Evolutionary conservation across 1,139 yeast genomes (phyloP).

Genomic region (Taiozyma sp.): DNA sequence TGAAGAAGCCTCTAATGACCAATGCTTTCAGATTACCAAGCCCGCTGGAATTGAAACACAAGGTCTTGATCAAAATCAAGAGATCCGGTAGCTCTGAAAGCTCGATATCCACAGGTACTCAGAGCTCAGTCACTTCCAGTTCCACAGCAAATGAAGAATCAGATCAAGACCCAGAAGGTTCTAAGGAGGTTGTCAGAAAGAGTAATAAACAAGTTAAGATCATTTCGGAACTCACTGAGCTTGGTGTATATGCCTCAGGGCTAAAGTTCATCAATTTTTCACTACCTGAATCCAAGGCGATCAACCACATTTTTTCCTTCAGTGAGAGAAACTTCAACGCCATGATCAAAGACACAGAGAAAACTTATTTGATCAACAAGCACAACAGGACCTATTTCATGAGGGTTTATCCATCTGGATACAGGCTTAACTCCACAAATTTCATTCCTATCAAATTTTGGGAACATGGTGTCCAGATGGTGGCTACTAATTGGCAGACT

Average conservation of each 20-base stretch:
- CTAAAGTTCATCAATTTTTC: constrained; percentile 77
- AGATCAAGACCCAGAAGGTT: constrained; percentile 6
- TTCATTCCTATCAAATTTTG: constrained; percentile 77
- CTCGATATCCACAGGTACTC: constrained; percentile 5
- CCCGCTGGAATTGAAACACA: constrained; percentile 66
- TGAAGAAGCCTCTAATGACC: constrained; percentile 37
- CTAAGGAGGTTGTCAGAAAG: constrained; percentile 12
- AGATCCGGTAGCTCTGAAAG: constrained; percentile 34
- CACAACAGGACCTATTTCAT: constrained; percentile 75
- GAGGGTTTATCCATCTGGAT: constrained; percentile 85
- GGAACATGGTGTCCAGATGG: constrained; percentile 88
- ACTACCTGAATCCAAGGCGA: constrained; percentile 77
- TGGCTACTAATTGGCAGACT: constrained; percentile 96
- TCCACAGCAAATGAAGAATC: constrained; percentile 7
- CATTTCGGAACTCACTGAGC: constrained; percentile 46
- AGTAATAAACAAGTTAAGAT: constrained; percentile 32
- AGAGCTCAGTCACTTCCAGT: constrained; percentile 21
- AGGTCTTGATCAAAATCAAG: constrained; percentile 74
- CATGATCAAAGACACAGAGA: constrained; percentile 58
- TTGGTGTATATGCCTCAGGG: constrained; percentile 67
- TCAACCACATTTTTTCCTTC: constrained; percentile 81
- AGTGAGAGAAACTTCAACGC: constrained; percentile 66
- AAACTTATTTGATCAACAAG: constrained; percentile 51
- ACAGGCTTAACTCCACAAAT: constrained; percentile 73
- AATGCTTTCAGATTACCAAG: constrained; percentile 48